These are phyloP conservation scores for Austroboletus eburneus DNA, from an alignment of 768 basidiomycete genomes.

Conservation along the genomic window DNA sequence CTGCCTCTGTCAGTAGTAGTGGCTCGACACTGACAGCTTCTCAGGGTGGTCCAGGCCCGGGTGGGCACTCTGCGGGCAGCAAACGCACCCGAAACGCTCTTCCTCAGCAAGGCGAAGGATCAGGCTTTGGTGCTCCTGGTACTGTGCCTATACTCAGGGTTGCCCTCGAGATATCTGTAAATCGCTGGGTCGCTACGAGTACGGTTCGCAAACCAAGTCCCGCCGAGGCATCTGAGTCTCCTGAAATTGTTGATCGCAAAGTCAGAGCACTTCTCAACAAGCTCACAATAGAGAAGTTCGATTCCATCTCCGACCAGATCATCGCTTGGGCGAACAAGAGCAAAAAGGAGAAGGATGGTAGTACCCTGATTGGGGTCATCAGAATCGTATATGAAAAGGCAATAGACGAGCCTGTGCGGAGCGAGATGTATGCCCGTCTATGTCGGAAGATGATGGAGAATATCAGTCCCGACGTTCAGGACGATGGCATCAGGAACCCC, in stretches of 20 bases:
- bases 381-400: slow-evolving; percentile 96
- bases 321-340: slow-evolving; percentile 94
- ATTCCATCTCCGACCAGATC: slow-evolving; percentile 93
- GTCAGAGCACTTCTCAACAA: slow-evolving; percentile 92
- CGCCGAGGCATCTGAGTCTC: slow-evolving; percentile 71
- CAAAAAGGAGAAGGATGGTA: slow-evolving; percentile 87
- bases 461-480: slow-evolving; percentile 82
- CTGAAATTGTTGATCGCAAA: slow-evolving; percentile 88
- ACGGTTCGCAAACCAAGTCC: slow-evolving; percentile 41
- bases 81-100: slow-evolving; percentile 63
- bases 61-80: slow-evolving; percentile 43
- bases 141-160: no score
- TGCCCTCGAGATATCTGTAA: slow-evolving; percentile 59
- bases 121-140: slow-evolving; percentile 29
- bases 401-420: slow-evolving; percentile 93
- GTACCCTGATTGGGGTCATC: slow-evolving; percentile 94
- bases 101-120: slow-evolving; percentile 46
- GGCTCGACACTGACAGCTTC: slow-evolving; percentile 68
- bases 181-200: slow-evolving; percentile 69
- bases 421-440: slow-evolving; percentile 94
- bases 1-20: slow-evolving; percentile 54
- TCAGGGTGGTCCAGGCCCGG: slow-evolving; percentile 64
- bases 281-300: slow-evolving; percentile 95
- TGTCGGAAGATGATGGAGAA: slow-evolving; percentile 96
- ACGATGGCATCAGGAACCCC: slow-evolving; percentile 75